Base-by-base conservation (phyloP, 2,329 filamentous ascomycete genomes). In the Zarea fungicola region DNA sequence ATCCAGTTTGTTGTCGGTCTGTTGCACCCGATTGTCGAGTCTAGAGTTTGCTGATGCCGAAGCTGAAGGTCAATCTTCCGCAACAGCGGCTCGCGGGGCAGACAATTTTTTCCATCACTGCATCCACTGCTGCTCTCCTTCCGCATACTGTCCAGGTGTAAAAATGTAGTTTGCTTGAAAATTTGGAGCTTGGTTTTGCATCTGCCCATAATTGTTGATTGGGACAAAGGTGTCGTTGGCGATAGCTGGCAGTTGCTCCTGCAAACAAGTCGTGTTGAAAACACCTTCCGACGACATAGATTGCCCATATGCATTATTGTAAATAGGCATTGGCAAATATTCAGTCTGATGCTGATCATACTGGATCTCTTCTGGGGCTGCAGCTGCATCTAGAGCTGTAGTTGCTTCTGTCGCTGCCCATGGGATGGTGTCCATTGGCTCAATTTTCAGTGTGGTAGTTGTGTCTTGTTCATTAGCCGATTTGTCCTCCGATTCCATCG, bases 401-500 rank as follows among this genome's bases (percentile, higher is more conserved):
- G 7, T 7, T 29, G 7, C 26, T 29, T 29, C 26, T 7, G 13
- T 7, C 4, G 28, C 6, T 18, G 19, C 11, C 29, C 29, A 35
- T 3, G 42, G 14, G 26, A 4, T 25, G 19, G 23, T 31, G 19
- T 35, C 22, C n/a, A 35, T 21, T 25, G 16, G 21, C 7, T 44
- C 42, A 22, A 44, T 44, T 13, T 44, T 44, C 2, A 44, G 42
- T 34, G 34, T 31, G 21, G 35, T 44, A 32, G 19, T 21, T 16
- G 28, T 25, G 14, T 21, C 8, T 14, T 42, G 31, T 23, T 22
- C 28, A 10, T 7, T 26, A 22, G 28, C 28, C 6, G 31, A 14
- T 18, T 34, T 44, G 14, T 35, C 21, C 13, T 29, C 26, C 7
- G 26, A 29, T 29, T 29, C 7, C 26, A 29, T 29, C 26, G 26